phyloP scores from a whole-genome alignment of 2,329 filamentous ascomycete genomes.

The Malbranchea zuffiana region DNA sequence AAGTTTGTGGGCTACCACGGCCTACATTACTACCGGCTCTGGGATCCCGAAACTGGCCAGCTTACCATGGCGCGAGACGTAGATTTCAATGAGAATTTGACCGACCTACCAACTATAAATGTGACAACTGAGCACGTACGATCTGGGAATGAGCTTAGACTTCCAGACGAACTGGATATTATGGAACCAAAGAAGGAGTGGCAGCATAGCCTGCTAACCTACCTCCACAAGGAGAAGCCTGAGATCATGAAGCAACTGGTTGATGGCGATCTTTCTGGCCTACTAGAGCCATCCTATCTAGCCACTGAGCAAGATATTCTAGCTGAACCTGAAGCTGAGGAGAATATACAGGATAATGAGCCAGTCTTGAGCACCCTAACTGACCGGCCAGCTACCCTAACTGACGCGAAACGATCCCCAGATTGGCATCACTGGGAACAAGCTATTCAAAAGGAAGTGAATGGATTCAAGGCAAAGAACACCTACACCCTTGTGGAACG shows the following conservation, averaged over 20 bases:
- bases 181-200: neutral
- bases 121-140: neutral
- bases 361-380: neutral
- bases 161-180: neutral
- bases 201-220: neutral
- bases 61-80: no score
- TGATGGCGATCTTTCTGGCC: no score
- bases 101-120: neutral
- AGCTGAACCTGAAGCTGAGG: neutral
- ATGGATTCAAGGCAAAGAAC: neutral
- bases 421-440: slow-evolving; percentile 1
- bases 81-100: no score
- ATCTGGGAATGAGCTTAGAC: neutral
- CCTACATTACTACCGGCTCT: no score
- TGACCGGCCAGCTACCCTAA: neutral
- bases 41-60: no score
- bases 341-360: neutral
- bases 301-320: neutral
- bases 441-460: slow-evolving; percentile 2
- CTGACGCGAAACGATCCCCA: neutral
- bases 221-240: no score
- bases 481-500: neutral
- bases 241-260: no score
- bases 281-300: slow-evolving; percentile 1
- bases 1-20: no score